These are phyloP conservation scores for Xanthoceras sorbifolium DNA, from an alignment of 345 rosid genomes.

Conservation along the genomic window DNA sequence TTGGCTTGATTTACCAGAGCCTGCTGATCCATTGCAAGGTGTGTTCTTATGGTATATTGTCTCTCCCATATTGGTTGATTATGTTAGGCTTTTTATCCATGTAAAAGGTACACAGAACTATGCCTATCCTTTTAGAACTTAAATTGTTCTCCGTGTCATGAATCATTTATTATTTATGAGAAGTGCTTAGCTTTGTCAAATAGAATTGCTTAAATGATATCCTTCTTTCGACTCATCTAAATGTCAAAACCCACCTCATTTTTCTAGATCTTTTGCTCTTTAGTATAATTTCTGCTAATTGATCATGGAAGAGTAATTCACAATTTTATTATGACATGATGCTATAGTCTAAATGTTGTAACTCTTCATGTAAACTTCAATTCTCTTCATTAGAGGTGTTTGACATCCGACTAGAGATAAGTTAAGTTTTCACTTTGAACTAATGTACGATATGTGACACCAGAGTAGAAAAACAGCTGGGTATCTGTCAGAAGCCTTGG, in stretches of 20 bases:
- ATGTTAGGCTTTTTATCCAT: conserved; percentile 6
- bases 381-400: not conserved
- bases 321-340: not conserved
- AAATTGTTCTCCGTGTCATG: not conserved
- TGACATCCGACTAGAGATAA: not conserved
- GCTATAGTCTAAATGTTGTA: not conserved
- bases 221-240: not conserved
- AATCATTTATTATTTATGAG: not conserved
- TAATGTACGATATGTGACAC: not conserved
- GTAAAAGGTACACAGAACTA: not conserved
- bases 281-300: not conserved
- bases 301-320: not conserved
- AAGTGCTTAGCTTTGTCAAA: not conserved
- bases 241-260: not conserved
- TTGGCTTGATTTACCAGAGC: conserved; percentile 66
- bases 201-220: not conserved
- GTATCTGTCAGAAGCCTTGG: not conserved
- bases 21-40: conserved; percentile 69
- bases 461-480: not conserved
- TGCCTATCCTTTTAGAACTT: not conserved
- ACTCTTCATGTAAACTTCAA: not conserved
- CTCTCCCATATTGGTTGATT: not conserved
- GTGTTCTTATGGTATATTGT: conserved; percentile 19
- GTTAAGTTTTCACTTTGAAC: not conserved
- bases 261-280: not conserved